Conservation (phyloP, 1,139 yeast species). For the Casaregolazyma lundiana region DNA sequence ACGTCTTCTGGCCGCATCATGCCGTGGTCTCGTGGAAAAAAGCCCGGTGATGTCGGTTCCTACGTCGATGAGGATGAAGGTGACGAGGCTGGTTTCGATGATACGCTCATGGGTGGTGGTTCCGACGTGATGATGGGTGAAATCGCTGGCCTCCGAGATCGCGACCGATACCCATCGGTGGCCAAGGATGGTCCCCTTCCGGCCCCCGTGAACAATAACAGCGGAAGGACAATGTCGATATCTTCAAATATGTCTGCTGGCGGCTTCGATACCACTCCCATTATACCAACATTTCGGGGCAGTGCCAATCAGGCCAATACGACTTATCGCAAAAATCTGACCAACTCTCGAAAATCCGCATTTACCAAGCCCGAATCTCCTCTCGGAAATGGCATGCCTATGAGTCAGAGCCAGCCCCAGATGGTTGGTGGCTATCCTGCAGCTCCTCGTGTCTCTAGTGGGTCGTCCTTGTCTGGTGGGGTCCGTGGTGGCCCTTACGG, state of each 20-base stretch:
- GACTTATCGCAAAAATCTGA: conserved; percentile 32
- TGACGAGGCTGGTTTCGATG: conserved; percentile 16
- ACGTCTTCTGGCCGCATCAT: conserved; percentile 12
- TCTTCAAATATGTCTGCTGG: conserved; percentile 27
- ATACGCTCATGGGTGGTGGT: conserved; percentile 15
- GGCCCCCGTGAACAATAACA: conserved; percentile 5
- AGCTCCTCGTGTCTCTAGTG: conserved; percentile 16
- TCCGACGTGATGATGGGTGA: conserved; percentile 26
- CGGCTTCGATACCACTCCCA: conserved; percentile 34
- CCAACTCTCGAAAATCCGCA: conserved; percentile 28
- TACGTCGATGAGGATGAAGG: conserved; percentile 16
- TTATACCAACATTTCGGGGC: conserved; percentile 33
- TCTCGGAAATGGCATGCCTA: background rate
- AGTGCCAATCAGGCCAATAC: conserved; percentile 15
- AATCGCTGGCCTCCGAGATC: conserved; percentile 27
- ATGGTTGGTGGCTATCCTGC: conserved; percentile 2
- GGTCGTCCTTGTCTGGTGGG: conserved; percentile 3
- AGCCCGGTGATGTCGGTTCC: conserved; percentile 10
- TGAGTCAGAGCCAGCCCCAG: background rate
- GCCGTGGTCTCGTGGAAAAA: conserved; percentile 17
- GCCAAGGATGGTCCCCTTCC: conserved; percentile 9
- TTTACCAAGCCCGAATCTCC: conserved; percentile 21
- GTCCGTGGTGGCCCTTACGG: conserved; percentile 11
- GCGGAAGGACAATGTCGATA: conserved; percentile 32
- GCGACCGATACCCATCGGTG: conserved; percentile 35